Percentiles rank a stretch among this genome's conserved stretches.
These are phyloP conservation scores for Gelatoporia subvermispora DNA, from an alignment of 768 basidiomycete genomes.

Conservation along the genomic window DNA sequence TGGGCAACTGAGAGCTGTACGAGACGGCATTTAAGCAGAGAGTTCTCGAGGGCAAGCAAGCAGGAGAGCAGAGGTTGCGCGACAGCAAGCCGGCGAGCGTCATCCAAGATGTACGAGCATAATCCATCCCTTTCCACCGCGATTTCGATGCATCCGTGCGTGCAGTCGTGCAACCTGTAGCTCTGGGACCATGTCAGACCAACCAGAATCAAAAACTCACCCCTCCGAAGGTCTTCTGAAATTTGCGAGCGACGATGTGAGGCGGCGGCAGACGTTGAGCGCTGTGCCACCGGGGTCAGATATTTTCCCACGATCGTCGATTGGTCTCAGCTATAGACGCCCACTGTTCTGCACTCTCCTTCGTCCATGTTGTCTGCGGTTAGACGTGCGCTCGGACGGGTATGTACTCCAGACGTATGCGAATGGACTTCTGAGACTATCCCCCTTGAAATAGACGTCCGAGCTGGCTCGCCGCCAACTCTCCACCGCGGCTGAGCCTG, in stretches of 20 bases:
- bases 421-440: not conserved
- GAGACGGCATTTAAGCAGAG: not conserved
- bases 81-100: constrained; percentile 13
- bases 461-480: constrained; percentile 9
- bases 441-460: constrained; percentile 1
- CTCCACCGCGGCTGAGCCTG: constrained; percentile 8
- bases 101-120: constrained; percentile 30
- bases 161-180: not conserved
- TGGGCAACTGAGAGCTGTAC: constrained; percentile 13
- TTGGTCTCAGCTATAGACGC: not conserved
- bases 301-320: constrained; percentile 4
- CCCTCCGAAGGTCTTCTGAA: constrained; percentile 29
- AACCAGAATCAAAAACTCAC: constrained; percentile 29
- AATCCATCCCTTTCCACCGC: constrained; percentile 36
- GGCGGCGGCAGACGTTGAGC: not conserved
- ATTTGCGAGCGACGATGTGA: constrained; percentile 19
- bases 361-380: constrained; percentile 21
- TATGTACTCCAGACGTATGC: constrained; percentile 4
- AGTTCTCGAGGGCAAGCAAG: not conserved
- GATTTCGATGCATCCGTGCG: not conserved
- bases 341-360: not conserved
- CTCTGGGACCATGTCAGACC: constrained; percentile 6
- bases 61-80: constrained; percentile 19
- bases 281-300: constrained; percentile 1
- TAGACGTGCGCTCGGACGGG: constrained; percentile 18